Conservation (phyloP, 2,329 filamentous ascomycete species). For the Dothidotthia symphoricarpi region DNA sequence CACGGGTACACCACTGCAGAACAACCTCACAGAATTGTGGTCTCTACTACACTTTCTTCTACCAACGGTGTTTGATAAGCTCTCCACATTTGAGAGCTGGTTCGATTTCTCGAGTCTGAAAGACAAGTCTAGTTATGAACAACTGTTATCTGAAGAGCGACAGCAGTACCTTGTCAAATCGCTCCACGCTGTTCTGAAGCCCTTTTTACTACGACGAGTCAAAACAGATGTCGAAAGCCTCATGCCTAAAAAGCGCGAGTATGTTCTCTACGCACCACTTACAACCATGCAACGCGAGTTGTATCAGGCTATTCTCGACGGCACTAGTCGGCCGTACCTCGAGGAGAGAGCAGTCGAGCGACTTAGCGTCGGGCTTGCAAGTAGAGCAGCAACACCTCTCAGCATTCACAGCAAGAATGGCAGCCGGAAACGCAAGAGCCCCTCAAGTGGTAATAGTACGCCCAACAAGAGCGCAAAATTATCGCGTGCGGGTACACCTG, state of each 20-base stretch:
- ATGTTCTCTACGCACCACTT: conserved; percentile 90
- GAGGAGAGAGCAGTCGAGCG: conserved; percentile 74
- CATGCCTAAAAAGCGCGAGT: conserved; percentile 95
- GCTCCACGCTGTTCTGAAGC: conserved; percentile 89
- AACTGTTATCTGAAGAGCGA: conserved; percentile 75
- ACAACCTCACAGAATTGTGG: conserved; percentile 94
- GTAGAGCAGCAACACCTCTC: conserved; percentile 50
- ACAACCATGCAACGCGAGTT: conserved; percentile 87
- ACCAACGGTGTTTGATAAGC: conserved; percentile 87
- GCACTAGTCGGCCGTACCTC: conserved; percentile 56
- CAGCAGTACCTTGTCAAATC: conserved; percentile 79
- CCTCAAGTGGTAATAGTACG: conserved; percentile 43
- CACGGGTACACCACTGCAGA: conserved; percentile 91
- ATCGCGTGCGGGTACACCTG: conserved; percentile 72
- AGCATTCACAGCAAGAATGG: conserved; percentile 46
- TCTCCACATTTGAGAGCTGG: conserved; percentile 91
- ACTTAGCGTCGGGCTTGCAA: conserved; percentile 49
- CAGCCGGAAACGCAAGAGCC: conserved; percentile 59
- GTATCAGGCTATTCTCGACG: conserved; percentile 71
- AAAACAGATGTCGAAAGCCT: conserved; percentile 91
- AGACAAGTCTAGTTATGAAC: conserved; percentile 74
- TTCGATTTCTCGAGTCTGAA: conserved; percentile 94
- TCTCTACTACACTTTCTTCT: conserved; percentile 90
- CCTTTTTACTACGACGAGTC: conserved; percentile 79
- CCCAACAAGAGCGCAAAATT: conserved; percentile 72